Evolutionary conservation across 306 rosid genomes (phyloP).

Genomic region (Prunus mira): DNA sequence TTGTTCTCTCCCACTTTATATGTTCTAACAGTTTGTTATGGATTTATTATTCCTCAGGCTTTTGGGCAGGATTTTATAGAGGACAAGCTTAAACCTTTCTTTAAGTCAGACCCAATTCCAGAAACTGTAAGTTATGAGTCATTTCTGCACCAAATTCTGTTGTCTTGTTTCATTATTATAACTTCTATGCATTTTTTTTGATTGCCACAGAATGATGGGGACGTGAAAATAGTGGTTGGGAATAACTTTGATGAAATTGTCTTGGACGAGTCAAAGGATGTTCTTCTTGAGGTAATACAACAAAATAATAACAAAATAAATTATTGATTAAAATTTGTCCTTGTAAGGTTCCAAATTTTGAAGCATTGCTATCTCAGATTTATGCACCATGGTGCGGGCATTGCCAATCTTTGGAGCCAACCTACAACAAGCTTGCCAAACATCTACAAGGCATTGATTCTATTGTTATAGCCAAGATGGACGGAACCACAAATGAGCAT

Average conservation of each 20-base stretch:
- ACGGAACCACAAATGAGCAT: constrained; percentile 97
- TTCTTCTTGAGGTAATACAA: constrained; percentile 83
- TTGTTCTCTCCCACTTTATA: not conserved
- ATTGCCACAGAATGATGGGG: constrained; percentile 67
- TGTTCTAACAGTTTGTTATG: constrained; percentile 23
- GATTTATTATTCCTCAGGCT: constrained; percentile 39
- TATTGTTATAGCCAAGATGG: constrained; percentile 94
- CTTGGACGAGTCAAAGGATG: constrained; percentile 95
- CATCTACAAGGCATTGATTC: constrained; percentile 77
- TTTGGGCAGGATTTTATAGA: constrained; percentile 85
- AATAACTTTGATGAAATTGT: constrained; percentile 88
- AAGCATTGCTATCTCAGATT: constrained; percentile 44
- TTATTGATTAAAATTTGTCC: constrained; percentile 7
- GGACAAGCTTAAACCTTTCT: constrained; percentile 92
- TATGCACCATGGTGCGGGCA: constrained; percentile 99
- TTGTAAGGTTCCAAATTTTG: constrained; percentile 19
- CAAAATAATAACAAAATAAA: not conserved
- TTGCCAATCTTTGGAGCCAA: constrained; percentile 92
- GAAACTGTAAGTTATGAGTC: constrained; percentile 57
- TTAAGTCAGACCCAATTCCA: constrained; percentile 89
- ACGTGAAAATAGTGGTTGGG: constrained; percentile 92
- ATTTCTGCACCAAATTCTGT: constrained; percentile 19
- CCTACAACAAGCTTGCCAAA: constrained; percentile 87
- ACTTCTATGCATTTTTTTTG: constrained; percentile 12
- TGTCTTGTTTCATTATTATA: constrained; percentile 17